Conservation (phyloP, 495 filamentous ascomycete species). For the Neurospora sp. region DNA sequence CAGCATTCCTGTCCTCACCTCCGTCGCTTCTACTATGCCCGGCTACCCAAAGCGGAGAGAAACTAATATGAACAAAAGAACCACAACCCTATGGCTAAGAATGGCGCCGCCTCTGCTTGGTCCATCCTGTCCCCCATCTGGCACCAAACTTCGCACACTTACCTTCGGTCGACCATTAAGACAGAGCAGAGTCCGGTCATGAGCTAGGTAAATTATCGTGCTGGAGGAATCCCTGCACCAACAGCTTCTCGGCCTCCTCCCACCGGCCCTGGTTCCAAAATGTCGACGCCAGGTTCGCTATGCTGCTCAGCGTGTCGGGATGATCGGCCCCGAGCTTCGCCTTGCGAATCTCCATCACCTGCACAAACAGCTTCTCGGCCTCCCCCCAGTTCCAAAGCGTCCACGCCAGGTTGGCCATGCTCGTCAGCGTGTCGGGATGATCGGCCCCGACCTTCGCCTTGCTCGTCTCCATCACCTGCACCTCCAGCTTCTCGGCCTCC, state of each 20-base stretch:
- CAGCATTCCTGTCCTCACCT: background rate
- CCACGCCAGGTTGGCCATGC: too few relatives aligned
- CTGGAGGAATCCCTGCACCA: background rate
- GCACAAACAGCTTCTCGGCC: slow-evolving; percentile 7
- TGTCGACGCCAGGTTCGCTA: too few relatives aligned
- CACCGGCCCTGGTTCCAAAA: too few relatives aligned
- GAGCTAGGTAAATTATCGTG: background rate
- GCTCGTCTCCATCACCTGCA: too few relatives aligned
- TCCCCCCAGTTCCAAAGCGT: background rate
- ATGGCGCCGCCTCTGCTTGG: background rate
- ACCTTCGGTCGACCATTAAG: background rate
- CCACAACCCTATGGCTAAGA: background rate
- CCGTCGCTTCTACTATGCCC: background rate
- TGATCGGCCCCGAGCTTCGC: too few relatives aligned
- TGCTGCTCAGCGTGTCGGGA: too few relatives aligned
- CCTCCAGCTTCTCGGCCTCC: background rate
- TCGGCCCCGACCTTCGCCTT: too few relatives aligned
- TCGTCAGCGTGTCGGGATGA: too few relatives aligned
- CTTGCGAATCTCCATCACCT: too few relatives aligned
- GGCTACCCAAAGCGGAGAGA: background rate
- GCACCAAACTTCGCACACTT: background rate
- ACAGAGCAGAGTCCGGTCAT: background rate
- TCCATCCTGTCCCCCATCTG: background rate
- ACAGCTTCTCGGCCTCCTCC: too few relatives aligned
- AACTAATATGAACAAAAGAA: background rate